These are phyloP conservation scores for Strobilomyces echinocephalus DNA, from an alignment of 768 basidiomycete species.

Conservation along the genomic window DNA sequence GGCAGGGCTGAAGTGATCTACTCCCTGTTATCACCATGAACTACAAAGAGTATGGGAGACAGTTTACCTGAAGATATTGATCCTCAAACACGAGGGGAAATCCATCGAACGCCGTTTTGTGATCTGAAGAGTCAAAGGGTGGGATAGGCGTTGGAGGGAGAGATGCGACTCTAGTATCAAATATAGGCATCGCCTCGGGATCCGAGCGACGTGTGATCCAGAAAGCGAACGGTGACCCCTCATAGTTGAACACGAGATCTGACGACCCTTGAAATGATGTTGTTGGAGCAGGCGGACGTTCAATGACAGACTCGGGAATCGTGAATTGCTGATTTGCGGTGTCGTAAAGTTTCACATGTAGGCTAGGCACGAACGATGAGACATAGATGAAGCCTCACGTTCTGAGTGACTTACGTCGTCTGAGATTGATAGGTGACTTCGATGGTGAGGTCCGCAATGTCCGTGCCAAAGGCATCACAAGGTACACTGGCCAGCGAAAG, in stretches of 20 bases:
- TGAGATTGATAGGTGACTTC: conserved; percentile 61
- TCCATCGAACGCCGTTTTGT: conserved; percentile 52
- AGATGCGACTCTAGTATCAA: conserved; percentile 64
- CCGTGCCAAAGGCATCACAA: conserved; percentile 64
- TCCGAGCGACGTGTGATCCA: conserved; percentile 71
- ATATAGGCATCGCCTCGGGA: conserved; percentile 51
- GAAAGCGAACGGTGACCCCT: conserved; percentile 64
- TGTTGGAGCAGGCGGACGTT: conserved; percentile 37
- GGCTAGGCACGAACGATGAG: conserved; percentile 31
- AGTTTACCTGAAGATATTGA: conserved; percentile 64
- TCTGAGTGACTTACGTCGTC: conserved; percentile 36
- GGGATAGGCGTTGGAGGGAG: conserved; percentile 57
- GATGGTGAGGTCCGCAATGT: conserved; percentile 55
- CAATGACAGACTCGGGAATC: conserved; percentile 51
- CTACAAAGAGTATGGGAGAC: neutral
- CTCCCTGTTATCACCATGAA: neutral
- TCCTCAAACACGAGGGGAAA: conserved; percentile 77
- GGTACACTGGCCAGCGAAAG: conserved; percentile 49
- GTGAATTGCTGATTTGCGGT: conserved; percentile 58
- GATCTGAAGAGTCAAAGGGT: conserved; percentile 48
- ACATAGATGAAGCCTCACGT: neutral
- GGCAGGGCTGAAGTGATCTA: conserved; percentile 66
- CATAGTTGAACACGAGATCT: conserved; percentile 68
- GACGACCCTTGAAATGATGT: conserved; percentile 37
- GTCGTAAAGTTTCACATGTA: conserved; percentile 68